Percentiles rank a stretch among this genome's conserved stretches.
Evolutionary conservation across 2,329 filamentous ascomycete species (phyloP).

Genomic region (Tolypocladium paradoxum): DNA sequence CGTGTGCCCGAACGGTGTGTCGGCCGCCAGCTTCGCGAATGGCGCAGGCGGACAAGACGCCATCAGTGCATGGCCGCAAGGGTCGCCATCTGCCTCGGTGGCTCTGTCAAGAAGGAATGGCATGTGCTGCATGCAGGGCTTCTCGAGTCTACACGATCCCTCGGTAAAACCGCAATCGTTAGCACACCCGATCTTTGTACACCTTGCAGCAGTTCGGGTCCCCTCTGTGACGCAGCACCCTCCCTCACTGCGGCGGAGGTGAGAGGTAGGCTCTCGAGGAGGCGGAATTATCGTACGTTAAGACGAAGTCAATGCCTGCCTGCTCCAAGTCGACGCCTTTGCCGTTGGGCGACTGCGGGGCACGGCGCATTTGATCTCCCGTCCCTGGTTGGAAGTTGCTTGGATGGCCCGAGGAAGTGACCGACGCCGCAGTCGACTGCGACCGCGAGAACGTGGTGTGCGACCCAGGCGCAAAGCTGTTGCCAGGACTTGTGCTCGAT

Average conservation of each 20-base stretch:
- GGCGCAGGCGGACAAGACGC: constrained; percentile 72
- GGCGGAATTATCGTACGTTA: constrained; percentile 62
- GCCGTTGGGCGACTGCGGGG: constrained; percentile 16
- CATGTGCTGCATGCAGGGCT: constrained; percentile 86
- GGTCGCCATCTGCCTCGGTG: constrained; percentile 49
- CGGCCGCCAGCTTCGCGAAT: constrained; percentile 35
- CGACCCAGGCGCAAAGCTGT: constrained; percentile 44
- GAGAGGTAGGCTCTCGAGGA: constrained; percentile 55
- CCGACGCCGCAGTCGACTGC: constrained; percentile 29
- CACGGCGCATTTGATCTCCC: constrained; percentile 19
- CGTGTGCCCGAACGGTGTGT: constrained; percentile 41
- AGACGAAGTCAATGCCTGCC: constrained; percentile 79
- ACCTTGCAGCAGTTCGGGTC: constrained; percentile 7
- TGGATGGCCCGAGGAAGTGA: constrained; percentile 23
- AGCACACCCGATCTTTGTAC: constrained; percentile 23
- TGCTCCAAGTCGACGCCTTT: constrained; percentile 62
- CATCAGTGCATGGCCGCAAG: constrained; percentile 90
- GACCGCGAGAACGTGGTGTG: constrained; percentile 36
- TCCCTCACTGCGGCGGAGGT: constrained; percentile 44
- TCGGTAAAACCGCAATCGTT: constrained; percentile 29
- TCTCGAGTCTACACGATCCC: constrained; percentile 61
- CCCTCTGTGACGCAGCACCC: constrained; percentile 2
- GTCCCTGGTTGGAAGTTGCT: constrained; percentile 16
- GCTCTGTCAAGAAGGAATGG: constrained; percentile 61
- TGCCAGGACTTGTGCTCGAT: constrained; percentile 45